Evolutionary conservation across 345 rosid genomes (phyloP).

Genomic region (Citrus glauca): DNA sequence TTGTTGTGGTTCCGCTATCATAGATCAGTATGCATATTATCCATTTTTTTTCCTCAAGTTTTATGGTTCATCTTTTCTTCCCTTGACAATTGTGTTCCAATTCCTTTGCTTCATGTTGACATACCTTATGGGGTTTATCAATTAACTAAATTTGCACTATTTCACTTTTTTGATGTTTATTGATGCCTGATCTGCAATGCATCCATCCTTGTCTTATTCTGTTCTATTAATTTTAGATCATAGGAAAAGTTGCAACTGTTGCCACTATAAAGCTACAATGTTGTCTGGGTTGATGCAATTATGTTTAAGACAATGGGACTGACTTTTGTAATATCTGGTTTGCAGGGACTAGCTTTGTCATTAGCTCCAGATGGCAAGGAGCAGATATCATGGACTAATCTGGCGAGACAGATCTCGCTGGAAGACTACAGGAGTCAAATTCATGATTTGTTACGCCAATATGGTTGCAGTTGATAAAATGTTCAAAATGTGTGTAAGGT

Average conservation of each 20-base stretch:
- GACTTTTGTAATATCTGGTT: constrained; percentile 9
- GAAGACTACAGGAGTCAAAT: not conserved
- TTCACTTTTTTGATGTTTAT: not conserved
- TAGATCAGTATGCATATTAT: not conserved
- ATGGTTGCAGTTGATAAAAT: not conserved
- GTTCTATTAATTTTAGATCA: not conserved
- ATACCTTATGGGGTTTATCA: not conserved
- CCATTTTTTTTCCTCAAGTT: not conserved
- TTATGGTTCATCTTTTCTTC: not conserved
- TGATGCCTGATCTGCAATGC: not conserved
- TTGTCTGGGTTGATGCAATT: not conserved
- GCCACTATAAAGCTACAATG: not conserved
- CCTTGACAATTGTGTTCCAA: not conserved
- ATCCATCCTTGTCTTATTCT: not conserved
- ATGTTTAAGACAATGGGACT: not conserved
- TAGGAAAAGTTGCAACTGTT: not conserved
- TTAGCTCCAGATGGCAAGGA: not conserved
- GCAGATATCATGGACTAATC: not conserved
- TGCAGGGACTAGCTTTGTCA: constrained; percentile 32
- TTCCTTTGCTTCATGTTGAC: not conserved
- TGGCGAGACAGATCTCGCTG: not conserved
- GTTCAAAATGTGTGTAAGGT: not conserved
- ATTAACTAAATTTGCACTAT: not conserved
- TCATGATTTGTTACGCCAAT: not conserved
- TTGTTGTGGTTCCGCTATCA: not conserved